A percentile compares a stretch with the other conserved stretches of the same genome.
phyloP scores from a whole-genome alignment of 129 eudicot species.

The Tagetes erecta region DNA sequence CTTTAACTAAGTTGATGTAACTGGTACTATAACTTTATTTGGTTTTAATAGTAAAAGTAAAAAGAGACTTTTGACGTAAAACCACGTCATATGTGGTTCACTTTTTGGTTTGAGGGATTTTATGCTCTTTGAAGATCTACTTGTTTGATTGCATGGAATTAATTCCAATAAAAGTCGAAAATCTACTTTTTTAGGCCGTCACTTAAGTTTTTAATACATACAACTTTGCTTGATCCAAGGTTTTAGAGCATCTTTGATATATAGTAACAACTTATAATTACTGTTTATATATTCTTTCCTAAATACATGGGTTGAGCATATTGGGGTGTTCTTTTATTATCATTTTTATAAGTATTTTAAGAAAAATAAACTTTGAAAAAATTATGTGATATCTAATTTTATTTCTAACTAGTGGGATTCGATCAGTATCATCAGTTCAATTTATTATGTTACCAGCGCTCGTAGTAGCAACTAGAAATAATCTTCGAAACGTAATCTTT shows the following conservation, averaged over 20 bases:
- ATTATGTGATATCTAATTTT: no score
- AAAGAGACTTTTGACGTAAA: constrained; percentile 3
- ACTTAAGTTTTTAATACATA: constrained; percentile 17
- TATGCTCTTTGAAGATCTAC: constrained; percentile 45
- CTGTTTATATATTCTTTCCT: no score
- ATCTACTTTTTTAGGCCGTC: constrained; percentile 35
- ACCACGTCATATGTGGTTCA: constrained; percentile 32
- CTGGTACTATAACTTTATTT: background rate
- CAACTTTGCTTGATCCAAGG: constrained; percentile 37
- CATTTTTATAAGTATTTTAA: no score
- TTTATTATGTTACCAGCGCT: no score
- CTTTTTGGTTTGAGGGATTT: constrained; percentile 41
- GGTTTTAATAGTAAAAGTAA: background rate
- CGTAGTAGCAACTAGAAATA: no score
- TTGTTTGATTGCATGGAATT: constrained; percentile 36
- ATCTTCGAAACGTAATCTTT: no score
- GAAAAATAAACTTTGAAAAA: no score
- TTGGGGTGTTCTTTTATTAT: no score
- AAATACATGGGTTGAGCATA: no score
- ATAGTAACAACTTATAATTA: background rate
- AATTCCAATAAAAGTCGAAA: constrained; percentile 33
- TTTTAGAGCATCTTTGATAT: background rate
- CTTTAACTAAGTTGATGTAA: background rate
- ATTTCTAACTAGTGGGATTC: no score
- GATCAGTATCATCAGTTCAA: no score